Conservation (phyloP, 164 flowering plant genomes). For the Annona squamosa region DNA sequence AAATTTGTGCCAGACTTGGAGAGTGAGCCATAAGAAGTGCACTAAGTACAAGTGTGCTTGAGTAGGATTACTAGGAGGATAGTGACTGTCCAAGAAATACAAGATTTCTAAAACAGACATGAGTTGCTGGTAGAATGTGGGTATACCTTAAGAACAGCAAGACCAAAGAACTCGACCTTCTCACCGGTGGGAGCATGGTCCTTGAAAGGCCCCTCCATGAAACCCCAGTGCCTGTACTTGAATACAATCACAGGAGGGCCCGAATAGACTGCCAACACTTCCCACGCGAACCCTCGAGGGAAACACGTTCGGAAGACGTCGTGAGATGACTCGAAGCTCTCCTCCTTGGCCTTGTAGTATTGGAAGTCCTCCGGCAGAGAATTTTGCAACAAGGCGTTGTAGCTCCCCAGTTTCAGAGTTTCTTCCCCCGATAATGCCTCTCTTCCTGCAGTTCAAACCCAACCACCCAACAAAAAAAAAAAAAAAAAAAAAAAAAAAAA, state of each 20-base stretch:
- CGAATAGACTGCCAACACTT: slow-evolving; percentile 59
- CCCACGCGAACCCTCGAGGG: slow-evolving; percentile 94
- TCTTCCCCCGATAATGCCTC: slow-evolving; percentile 71
- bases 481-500: too few species aligned
- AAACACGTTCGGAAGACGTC: slow-evolving; percentile 54
- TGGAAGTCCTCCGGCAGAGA: slow-evolving; percentile 59
- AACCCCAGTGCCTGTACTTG: slow-evolving; percentile 96
- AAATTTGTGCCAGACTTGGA: too few species aligned
- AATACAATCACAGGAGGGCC: slow-evolving; percentile 69
- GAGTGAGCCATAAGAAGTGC: too few species aligned
- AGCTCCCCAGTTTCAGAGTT: slow-evolving; percentile 62
- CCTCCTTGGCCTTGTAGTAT: slow-evolving; percentile 71
- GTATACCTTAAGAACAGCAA: slow-evolving; percentile 56
- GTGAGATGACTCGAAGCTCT: slow-evolving; percentile 78
- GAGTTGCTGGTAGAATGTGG: background rate
- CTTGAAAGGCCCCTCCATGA: slow-evolving; percentile 75
- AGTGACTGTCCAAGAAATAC: too few species aligned
- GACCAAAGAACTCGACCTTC: slow-evolving; percentile 55
- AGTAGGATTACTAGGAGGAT: too few species aligned
- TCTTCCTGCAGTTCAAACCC: slow-evolving; percentile 41
- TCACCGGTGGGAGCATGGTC: slow-evolving; percentile 85
- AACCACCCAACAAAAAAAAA: background rate
- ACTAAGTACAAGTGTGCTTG: too few species aligned
- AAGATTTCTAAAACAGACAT: too few species aligned
- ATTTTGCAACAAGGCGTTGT: slow-evolving; percentile 71